These are phyloP conservation scores for Cutaneotrichosporon curvatum DNA, from an alignment of 1,284 basidiomycete genomes.

Conservation along the genomic window DNA sequence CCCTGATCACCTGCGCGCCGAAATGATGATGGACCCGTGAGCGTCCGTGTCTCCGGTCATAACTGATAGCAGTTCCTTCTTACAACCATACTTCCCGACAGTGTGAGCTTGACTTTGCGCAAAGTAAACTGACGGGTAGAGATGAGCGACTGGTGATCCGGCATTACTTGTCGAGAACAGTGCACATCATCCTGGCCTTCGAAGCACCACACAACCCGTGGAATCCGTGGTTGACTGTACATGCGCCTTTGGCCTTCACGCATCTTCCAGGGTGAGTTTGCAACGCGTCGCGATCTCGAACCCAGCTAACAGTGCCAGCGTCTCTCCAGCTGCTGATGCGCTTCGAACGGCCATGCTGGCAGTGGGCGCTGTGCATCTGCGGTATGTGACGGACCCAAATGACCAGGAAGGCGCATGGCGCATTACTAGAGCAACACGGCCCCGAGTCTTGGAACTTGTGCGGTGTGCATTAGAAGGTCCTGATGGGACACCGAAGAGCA, in stretches of 20 bases:
- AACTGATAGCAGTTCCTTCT: constrained; percentile 26
- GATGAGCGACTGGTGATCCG: constrained; percentile 40
- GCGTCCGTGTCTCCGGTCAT: constrained; percentile 6
- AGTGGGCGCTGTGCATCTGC: constrained; percentile 38
- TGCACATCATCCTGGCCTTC: constrained; percentile 40
- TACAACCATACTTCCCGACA: constrained; percentile 37
- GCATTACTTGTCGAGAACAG: constrained; percentile 39
- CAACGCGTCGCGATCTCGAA: background rate
- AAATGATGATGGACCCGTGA: constrained; percentile 40
- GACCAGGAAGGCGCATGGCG: constrained; percentile 32
- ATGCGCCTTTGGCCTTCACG: constrained; percentile 38
- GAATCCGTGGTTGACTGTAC: constrained; percentile 41
- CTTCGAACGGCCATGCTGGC: constrained; percentile 37
- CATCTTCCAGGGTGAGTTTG: constrained; percentile 31
- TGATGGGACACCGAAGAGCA: constrained; percentile 23
- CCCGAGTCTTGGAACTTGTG: constrained; percentile 27
- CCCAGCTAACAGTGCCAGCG: constrained; percentile 11
- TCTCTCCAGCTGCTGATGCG: constrained; percentile 34
- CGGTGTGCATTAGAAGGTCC: constrained; percentile 23
- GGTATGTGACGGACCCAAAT: constrained; percentile 28
- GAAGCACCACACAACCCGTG: constrained; percentile 31
- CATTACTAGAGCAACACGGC: constrained; percentile 26
- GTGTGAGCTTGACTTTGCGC: constrained; percentile 19
- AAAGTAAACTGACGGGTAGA: constrained; percentile 13
- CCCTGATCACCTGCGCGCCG: constrained; percentile 23